Percentiles rank a stretch among this genome's conserved stretches.
phyloP scores from a whole-genome alignment of 257 asterid species.

The Capsicum pubescens region DNA sequence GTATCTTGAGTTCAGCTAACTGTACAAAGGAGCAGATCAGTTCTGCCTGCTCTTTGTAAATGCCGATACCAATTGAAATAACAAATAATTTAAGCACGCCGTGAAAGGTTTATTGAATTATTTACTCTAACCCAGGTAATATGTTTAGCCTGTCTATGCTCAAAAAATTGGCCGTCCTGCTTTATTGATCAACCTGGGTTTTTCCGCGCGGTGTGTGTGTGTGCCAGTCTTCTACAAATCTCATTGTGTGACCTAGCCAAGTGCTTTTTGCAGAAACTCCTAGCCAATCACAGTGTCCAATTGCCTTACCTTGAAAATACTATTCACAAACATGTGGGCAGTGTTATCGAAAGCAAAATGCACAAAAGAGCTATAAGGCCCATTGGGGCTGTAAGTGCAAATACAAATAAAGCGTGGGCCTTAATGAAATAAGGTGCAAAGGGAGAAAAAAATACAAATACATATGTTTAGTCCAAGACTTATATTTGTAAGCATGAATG shows the following conservation, averaged over 20 bases:
- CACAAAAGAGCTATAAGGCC: too few relatives aligned
- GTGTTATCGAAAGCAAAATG: too few relatives aligned
- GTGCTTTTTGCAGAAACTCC: background rate
- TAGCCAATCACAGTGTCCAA: background rate
- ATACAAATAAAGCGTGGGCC: too few relatives aligned
- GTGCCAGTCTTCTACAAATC: background rate
- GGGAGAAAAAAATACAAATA: too few relatives aligned
- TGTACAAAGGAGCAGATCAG: background rate
- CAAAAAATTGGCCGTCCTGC: background rate
- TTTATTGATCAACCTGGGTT: background rate
- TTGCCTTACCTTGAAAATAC: slow-evolving; percentile 13
- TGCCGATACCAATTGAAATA: background rate
- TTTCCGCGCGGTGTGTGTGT: too few relatives aligned
- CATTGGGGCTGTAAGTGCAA: too few relatives aligned
- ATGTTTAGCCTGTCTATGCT: background rate
- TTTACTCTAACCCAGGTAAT: background rate
- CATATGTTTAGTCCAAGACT: too few relatives aligned
- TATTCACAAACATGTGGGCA: background rate
- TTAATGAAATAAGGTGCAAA: too few relatives aligned
- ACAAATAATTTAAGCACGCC: background rate
- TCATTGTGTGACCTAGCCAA: background rate
- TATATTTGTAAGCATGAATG: too few relatives aligned
- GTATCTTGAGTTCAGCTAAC: background rate
- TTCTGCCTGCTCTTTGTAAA: background rate
- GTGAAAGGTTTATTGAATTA: background rate